A percentile compares a stretch with the other conserved stretches of the same genome.
Evolutionary conservation across 2,329 filamentous ascomycete genomes (phyloP).

Genomic region (Penicillium expansum): DNA sequence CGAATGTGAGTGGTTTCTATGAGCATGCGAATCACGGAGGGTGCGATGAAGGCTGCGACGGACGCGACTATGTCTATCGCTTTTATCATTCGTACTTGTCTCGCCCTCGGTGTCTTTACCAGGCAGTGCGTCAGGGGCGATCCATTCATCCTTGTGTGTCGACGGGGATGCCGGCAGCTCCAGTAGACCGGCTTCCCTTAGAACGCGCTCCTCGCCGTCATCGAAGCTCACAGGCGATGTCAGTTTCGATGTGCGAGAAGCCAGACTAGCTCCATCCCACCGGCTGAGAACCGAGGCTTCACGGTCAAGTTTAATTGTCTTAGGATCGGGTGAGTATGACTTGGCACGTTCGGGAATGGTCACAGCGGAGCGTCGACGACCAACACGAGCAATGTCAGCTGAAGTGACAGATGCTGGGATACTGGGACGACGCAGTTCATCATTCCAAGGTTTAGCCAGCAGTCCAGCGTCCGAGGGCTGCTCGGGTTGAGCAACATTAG

Average conservation of each 20-base stretch:
- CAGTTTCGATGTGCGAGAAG: conserved; percentile 35
- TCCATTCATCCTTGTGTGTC: conserved; percentile 40
- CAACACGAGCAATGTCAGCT: conserved; percentile 27
- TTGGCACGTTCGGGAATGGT: conserved; percentile 29
- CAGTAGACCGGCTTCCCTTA: conserved; percentile 66
- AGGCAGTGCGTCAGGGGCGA: conserved; percentile 44
- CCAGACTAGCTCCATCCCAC: conserved; percentile 36
- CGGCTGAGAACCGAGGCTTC: conserved; percentile 41
- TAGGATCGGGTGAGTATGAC: conserved; percentile 24
- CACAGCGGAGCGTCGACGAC: conserved; percentile 30
- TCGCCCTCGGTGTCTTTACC: conserved; percentile 42
- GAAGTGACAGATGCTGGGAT: conserved; percentile 34
- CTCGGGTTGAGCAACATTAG: conserved; percentile 14
- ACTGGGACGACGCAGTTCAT: conserved; percentile 34
- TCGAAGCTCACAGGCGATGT: conserved; percentile 50
- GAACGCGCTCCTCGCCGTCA: conserved; percentile 64
- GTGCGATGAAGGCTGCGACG: conserved; percentile 87
- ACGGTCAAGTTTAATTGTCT: conserved; percentile 32
- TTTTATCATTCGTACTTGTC: conserved; percentile 31
- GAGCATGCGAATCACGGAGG: conserved; percentile 70
- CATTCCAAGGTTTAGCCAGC: conserved; percentile 23
- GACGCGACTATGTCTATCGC: conserved; percentile 62
- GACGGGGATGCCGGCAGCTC: conserved; percentile 48
- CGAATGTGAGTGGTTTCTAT: conserved; percentile 64
- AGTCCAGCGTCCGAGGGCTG: conserved; percentile 15